Conservation (phyloP, 192 early-diverging fungal genomes). For the Backusella tarrabulga region DNA sequence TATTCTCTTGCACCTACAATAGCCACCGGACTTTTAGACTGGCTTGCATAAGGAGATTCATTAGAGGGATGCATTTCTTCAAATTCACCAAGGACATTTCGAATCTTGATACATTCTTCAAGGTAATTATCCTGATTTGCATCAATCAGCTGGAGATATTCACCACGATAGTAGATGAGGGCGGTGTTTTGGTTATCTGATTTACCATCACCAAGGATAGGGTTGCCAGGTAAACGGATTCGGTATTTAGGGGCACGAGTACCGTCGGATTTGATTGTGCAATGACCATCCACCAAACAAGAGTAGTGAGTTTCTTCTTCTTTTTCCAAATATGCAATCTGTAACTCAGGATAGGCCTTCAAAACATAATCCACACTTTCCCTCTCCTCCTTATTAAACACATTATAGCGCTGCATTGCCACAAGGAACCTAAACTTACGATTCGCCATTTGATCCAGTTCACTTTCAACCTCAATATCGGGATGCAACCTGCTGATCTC, state of each 20-base stretch:
- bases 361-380: conserved; percentile 76
- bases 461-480: conserved; percentile 64
- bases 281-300: conserved; percentile 79
- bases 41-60: conserved; percentile 70
- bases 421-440: conserved; percentile 84
- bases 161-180: conserved; percentile 82
- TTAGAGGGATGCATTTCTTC: conserved; percentile 67
- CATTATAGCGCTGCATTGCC: conserved; percentile 79
- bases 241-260: conserved; percentile 75
- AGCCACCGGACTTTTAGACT: conserved; percentile 66
- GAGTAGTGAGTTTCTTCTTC: conserved; percentile 54
- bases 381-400: conserved; percentile 76
- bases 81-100: conserved; percentile 85
- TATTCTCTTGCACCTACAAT: conserved; percentile 88
- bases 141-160: conserved; percentile 85
- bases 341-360: conserved; percentile 72
- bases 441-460: conserved; percentile 63
- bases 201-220: conserved; percentile 92
- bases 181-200: conserved; percentile 90
- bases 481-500: conserved; percentile 22
- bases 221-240: conserved; percentile 78
- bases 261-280: conserved; percentile 62
- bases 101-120: conserved; percentile 86
- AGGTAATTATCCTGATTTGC: conserved; percentile 94
- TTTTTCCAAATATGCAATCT: conserved; percentile 81